Conservation (phyloP, 2,329 filamentous ascomycete genomes). For the Fusarium secorum region DNA sequence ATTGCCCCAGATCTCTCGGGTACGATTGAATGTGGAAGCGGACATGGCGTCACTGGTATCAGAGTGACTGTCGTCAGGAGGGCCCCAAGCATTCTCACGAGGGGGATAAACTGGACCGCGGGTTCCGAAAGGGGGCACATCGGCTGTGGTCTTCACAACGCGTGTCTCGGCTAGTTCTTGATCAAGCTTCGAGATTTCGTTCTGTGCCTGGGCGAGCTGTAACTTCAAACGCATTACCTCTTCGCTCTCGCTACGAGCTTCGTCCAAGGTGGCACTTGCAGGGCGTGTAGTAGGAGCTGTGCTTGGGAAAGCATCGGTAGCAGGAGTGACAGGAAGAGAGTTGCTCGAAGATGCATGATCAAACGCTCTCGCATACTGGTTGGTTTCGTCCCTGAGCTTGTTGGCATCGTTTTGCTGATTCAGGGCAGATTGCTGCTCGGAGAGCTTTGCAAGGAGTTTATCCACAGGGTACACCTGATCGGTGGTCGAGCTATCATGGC, state of each 20-base stretch:
- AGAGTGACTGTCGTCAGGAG: constrained; percentile 62
- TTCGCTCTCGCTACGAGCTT: constrained; percentile 53
- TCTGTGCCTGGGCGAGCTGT: constrained; percentile 75
- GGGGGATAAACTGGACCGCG: constrained; percentile 33
- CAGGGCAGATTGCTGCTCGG: constrained; percentile 72
- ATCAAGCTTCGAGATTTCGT: constrained; percentile 74
- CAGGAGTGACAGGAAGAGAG: constrained; percentile 70
- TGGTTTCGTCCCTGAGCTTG: constrained; percentile 52
- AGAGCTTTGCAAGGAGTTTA: constrained; percentile 74
- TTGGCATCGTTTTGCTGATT: constrained; percentile 65
- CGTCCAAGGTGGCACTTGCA: constrained; percentile 59
- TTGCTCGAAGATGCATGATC: constrained; percentile 63
- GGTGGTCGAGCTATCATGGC: constrained; percentile 50
- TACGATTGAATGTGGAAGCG: constrained; percentile 59
- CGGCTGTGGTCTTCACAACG: constrained; percentile 62
- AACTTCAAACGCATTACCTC: constrained; percentile 74
- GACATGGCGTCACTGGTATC: constrained; percentile 65
- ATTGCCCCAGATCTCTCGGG: constrained; percentile 64
- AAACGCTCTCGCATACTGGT: constrained; percentile 46
- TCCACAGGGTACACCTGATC: constrained; percentile 68
- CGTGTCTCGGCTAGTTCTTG: constrained; percentile 73
- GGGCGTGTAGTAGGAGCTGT: constrained; percentile 60
- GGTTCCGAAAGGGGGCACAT: constrained; percentile 33
- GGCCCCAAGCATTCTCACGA: constrained; percentile 60
- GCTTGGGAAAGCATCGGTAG: constrained; percentile 60